Conservation (phyloP, 2,329 filamentous ascomycete species). For the Aspergillus fijiensis region DNA sequence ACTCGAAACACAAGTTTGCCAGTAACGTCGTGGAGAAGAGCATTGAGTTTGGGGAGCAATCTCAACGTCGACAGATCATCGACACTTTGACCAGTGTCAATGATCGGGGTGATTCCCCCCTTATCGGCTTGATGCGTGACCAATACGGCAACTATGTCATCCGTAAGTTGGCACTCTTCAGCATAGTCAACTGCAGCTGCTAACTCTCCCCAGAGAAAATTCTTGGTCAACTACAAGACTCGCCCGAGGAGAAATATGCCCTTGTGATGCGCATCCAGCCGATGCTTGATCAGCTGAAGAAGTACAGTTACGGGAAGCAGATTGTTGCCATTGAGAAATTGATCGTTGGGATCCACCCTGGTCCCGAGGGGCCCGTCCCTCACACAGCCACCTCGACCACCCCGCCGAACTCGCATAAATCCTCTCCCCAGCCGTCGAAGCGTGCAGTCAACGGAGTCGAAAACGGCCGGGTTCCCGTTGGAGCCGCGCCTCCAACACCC, state of each 20-base stretch:
- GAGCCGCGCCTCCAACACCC: constrained; percentile 60
- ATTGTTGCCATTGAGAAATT: constrained; percentile 63
- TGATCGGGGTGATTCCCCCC: constrained; percentile 65
- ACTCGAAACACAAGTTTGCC: constrained; percentile 93
- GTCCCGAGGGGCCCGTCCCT: constrained; percentile 25
- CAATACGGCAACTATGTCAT: constrained; percentile 96
- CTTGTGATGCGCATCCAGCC: constrained; percentile 65
- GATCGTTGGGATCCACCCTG: constrained; percentile 40
- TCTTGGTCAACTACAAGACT: constrained; percentile 60
- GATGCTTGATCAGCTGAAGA: constrained; percentile 62
- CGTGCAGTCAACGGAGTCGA: constrained; percentile 33
- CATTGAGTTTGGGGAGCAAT: constrained; percentile 67
- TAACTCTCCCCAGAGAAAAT: constrained; percentile 69
- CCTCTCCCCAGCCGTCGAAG: constrained; percentile 37
- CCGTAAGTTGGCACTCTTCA: constrained; percentile 61
- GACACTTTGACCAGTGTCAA: constrained; percentile 59
- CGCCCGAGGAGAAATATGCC: constrained; percentile 51
- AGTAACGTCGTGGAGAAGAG: constrained; percentile 98
- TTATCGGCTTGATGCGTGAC: constrained; percentile 80
- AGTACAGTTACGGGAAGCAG: constrained; percentile 65
- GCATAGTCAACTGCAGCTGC: constrained; percentile 19
- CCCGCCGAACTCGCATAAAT: constrained; percentile 42
- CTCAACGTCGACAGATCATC: constrained; percentile 70
- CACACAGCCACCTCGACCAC: constrained; percentile 39
- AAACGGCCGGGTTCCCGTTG: constrained; percentile 52